Evolutionary conservation across 1,139 yeast genomes (phyloP), one percentile per base, ranked within the genome.

Genomic region (Saccharomyces hybrid): DNA sequence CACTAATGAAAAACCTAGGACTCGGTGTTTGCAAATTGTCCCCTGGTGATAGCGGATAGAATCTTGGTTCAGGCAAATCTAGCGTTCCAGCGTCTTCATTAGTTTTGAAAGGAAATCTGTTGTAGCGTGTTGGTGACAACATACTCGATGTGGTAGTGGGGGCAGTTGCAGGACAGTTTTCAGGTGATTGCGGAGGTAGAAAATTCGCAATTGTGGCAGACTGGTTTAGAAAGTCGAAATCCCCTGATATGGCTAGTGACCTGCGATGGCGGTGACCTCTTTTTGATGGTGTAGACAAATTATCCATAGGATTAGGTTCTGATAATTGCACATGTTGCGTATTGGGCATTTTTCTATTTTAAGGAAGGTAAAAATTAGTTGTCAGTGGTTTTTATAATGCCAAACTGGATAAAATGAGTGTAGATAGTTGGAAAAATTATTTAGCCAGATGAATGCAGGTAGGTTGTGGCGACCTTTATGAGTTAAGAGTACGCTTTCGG

Each of bases 181-280:
- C 44, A 16, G 26, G n/a, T 16, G 44, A 5, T 16, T 38, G 44
- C 11, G 44, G 25, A 38, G 4, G 44, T 38, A n/a, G 44, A 1
- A 38, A 31, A 58, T 34, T 38, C n/a, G n/a, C 44, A 38, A 38
- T 16, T 20, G 44, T 13, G 2, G 53, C 54, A 14, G 60, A 57
- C 32, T 55, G 58, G 44, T 57, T 60, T 23, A 63, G 46, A 50
- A 64, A 64, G 61, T 84, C 90, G 63, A 84, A 84, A 64, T 84
- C 89, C 0, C 89, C 89, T 4, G 87, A 82, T 14, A 84, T 82
- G 0, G 89, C 89, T 20, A 86, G 85, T 0, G 89, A 84, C 51
- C 90, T 71, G 63, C 83, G 77, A 61, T 84, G 90, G 49, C 84
- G 76, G 65, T 84, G 89, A 1, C 80, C 77, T 59, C 80, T 74